Percentiles rank a stretch among this genome's conserved stretches.
Evolutionary conservation across 2,329 filamentous ascomycete genomes (phyloP).

Genomic region (Arthrobotrys megalospora): DNA sequence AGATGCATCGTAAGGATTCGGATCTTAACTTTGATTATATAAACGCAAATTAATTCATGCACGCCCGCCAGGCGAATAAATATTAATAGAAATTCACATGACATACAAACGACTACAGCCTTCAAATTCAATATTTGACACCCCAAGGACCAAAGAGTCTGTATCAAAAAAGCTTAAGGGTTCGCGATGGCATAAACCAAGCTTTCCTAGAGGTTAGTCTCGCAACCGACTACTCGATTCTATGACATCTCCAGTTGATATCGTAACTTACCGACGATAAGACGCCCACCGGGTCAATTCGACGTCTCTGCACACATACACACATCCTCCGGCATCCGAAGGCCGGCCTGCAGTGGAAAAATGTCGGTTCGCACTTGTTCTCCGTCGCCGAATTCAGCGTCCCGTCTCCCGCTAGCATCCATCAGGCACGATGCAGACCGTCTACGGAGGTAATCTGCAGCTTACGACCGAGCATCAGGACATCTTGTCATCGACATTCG

Average conservation of each 20-base stretch:
- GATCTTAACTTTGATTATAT: constrained; percentile 6
- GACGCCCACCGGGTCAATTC: neutral
- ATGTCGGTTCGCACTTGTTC: constrained; percentile 1
- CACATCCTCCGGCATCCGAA: constrained; percentile 39
- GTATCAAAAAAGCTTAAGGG: neutral
- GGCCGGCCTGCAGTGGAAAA: constrained; percentile 11
- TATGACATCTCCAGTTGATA: constrained; percentile 10
- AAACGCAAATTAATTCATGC: constrained; percentile 20
- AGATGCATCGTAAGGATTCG: neutral
- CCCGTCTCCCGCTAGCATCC: constrained; percentile 27
- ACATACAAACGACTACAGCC: neutral
- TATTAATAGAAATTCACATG: neutral
- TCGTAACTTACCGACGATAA: constrained; percentile 35
- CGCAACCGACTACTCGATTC: constrained; percentile 25
- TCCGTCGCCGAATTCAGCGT: constrained; percentile 15
- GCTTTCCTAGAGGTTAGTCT: neutral
- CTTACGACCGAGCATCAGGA: constrained; percentile 10
- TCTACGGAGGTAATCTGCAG: constrained; percentile 20
- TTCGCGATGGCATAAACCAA: constrained; percentile 6
- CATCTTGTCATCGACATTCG: constrained; percentile 18
- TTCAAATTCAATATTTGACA: neutral
- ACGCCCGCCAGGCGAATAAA: neutral
- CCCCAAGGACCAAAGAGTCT: neutral
- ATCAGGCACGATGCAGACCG: constrained; percentile 5
- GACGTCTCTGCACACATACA: neutral